phyloP scores from a whole-genome alignment of 805 yeast species.

The Komagataella mondaviorum region DNA sequence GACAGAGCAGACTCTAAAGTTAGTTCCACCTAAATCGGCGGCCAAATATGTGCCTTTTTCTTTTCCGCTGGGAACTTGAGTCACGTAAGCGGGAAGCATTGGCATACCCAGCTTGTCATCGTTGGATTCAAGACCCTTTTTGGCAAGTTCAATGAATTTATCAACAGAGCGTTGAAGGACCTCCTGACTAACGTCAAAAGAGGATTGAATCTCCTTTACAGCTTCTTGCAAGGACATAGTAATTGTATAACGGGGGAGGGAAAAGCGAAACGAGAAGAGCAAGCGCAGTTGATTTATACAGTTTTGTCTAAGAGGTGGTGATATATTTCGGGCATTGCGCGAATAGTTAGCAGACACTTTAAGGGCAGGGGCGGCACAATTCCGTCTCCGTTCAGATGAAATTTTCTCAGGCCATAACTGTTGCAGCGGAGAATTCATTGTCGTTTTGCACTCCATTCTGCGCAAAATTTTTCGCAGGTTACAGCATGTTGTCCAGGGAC shows the following conservation, averaged over 20 bases:
- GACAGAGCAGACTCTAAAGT: slow-evolving; percentile 89
- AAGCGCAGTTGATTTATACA: neutral
- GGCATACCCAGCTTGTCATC: slow-evolving; percentile 41
- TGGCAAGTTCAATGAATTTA: slow-evolving; percentile 47
- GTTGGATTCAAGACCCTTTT: slow-evolving; percentile 37
- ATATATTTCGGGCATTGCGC: neutral
- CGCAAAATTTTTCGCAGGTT: no score
- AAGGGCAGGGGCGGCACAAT: neutral
- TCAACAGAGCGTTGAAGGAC: slow-evolving; percentile 33
- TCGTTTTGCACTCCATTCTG: no score
- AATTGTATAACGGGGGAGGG: neutral
- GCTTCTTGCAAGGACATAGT: slow-evolving; percentile 2
- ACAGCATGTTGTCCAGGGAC: neutral
- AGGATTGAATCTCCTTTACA: slow-evolving; percentile 16
- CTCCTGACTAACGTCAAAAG: slow-evolving; percentile 27
- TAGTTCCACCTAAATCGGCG: slow-evolving; percentile 94
- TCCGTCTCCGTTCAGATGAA: neutral
- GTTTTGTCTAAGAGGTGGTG: neutral
- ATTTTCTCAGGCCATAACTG: neutral
- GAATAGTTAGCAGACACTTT: neutral
- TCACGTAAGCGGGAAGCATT: slow-evolving; percentile 90
- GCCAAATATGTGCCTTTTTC: slow-evolving; percentile 80
- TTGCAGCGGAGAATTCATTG: neutral
- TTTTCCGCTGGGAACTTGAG: slow-evolving; percentile 71
- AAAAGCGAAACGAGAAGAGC: neutral